Evolutionary conservation across 306 rosid genomes (phyloP).

Genomic region (Canavalia ensiformis): DNA sequence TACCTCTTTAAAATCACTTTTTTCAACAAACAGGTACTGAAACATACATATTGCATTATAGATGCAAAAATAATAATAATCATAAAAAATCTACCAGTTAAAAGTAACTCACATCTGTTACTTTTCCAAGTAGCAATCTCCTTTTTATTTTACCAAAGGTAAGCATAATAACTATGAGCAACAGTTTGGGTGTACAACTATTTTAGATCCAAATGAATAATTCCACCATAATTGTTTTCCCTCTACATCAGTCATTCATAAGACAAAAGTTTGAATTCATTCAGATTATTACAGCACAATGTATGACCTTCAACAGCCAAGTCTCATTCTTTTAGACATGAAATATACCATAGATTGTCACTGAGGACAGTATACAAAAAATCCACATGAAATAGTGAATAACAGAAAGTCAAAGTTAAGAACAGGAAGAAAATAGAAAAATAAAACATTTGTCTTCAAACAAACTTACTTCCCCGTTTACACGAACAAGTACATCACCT

Average conservation of each 20-base stretch:
- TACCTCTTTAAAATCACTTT: slow-evolving; percentile 6
- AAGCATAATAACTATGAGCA: slow-evolving; percentile 34
- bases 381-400: slow-evolving; percentile 5
- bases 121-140: slow-evolving; percentile 32
- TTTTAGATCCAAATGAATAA: neutral
- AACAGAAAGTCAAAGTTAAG: slow-evolving; percentile 25
- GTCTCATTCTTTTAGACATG: slow-evolving; percentile 21
- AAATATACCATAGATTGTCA: neutral
- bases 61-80: slow-evolving; percentile 6
- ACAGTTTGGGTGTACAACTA: slow-evolving; percentile 38
- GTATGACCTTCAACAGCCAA: neutral
- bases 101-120: slow-evolving; percentile 24
- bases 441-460: slow-evolving; percentile 17
- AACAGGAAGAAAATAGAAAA: neutral
- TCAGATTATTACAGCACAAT: too few relatives aligned
- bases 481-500: slow-evolving; percentile 93
- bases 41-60: neutral
- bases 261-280: neutral
- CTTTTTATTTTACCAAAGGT: slow-evolving; percentile 20
- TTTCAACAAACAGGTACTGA: neutral
- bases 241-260: slow-evolving; percentile 22
- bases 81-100: neutral
- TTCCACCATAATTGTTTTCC: slow-evolving; percentile 7
- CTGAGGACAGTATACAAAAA: neutral
- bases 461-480: slow-evolving; percentile 89